Evolutionary conservation across 148 eudicot species (phyloP).

Genomic region (Rhododendron mucronatum): DNA sequence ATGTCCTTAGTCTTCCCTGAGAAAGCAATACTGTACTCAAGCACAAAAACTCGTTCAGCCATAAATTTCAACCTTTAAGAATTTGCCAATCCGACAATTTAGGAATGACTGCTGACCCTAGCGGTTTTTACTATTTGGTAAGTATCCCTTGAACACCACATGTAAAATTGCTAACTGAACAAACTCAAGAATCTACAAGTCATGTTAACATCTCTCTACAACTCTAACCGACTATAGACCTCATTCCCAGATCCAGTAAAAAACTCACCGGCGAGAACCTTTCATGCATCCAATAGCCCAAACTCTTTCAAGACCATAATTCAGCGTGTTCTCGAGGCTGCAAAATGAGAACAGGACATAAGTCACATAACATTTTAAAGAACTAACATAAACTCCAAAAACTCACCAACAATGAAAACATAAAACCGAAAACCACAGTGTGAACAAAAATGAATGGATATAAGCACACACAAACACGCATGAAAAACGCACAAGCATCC

Average conservation of each 20-base stretch:
- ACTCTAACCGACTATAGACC: neutral
- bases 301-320: slow-evolving; percentile 87
- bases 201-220: neutral
- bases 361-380: neutral
- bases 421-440: neutral
- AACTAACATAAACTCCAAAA: neutral
- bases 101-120: neutral
- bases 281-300: slow-evolving; percentile 92
- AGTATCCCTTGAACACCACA: neutral
- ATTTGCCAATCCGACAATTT: neutral
- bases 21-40: neutral
- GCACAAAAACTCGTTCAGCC: neutral
- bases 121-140: neutral
- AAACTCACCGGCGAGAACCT: slow-evolving; percentile 67
- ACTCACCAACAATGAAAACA: neutral
- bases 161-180: neutral
- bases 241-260: neutral
- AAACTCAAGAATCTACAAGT: neutral
- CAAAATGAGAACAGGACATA: slow-evolving; percentile 15
- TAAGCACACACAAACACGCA: neutral
- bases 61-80: neutral
- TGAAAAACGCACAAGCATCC: neutral
- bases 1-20: neutral
- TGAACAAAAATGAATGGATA: neutral
- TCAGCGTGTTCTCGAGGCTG: slow-evolving; percentile 91